phyloP scores from a whole-genome alignment of 78 protist genomes.

The Dictyostelium discoideum region DNA sequence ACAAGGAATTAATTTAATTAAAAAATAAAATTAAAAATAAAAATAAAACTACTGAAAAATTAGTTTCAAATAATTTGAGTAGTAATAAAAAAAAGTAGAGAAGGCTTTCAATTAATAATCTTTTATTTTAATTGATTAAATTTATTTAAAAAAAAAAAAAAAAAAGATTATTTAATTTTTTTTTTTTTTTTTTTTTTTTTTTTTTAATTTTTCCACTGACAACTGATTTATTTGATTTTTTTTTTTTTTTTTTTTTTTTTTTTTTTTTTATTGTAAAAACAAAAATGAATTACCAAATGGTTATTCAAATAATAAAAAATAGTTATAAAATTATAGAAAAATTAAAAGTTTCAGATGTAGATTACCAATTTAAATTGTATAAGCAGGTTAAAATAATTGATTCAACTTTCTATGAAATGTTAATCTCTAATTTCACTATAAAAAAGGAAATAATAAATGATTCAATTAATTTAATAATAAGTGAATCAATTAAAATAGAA shows the following conservation, averaged over 20 bases:
- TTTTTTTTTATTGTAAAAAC: not conserved
- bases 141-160: too few species aligned
- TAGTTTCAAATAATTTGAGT: too few species aligned
- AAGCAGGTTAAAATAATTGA: not conserved
- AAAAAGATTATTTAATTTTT: too few species aligned
- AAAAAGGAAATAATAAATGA: not conserved
- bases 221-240: not conserved
- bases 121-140: too few species aligned
- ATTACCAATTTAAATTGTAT: not conserved
- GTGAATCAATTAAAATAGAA: not conserved
- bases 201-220: not conserved
- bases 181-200: not conserved
- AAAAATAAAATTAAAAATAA: not conserved
- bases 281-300: not conserved
- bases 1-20: not conserved
- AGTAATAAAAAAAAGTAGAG: too few species aligned
- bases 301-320: not conserved
- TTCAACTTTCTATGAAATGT: not conserved
- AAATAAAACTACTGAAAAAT: not conserved
- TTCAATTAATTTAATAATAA: not conserved
- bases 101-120: too few species aligned
- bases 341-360: not conserved
- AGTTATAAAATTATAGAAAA: not conserved
- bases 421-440: not conserved
- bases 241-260: not conserved